Percentiles rank a stretch among this genome's conserved stretches.
Conservation (phyloP, 306 rosid genomes). For the Pachyrhizus erosus region DNA sequence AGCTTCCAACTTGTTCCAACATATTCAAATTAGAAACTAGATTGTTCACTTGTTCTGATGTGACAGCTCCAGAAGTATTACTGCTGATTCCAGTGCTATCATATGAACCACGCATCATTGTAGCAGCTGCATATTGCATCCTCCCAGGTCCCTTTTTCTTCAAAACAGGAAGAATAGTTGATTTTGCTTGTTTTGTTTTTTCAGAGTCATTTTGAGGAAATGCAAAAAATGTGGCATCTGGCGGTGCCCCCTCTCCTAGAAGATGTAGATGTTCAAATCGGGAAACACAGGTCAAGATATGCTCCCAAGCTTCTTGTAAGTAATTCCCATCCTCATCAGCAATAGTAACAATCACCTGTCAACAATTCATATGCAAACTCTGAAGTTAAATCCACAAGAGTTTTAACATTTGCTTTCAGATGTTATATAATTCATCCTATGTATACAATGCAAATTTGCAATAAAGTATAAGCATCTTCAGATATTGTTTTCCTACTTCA, state of each 20-base stretch:
- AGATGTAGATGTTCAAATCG: constrained; percentile 99
- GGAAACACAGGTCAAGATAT: constrained; percentile 97
- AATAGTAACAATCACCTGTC: constrained; percentile 84
- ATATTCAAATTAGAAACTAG: constrained; percentile 93
- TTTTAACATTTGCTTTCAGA: constrained; percentile 28
- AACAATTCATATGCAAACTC: constrained; percentile 50
- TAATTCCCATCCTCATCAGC: constrained; percentile 99
- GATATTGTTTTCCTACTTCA: constrained; percentile 1
- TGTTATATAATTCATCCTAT: constrained; percentile 5
- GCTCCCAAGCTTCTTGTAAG: constrained; percentile 99
- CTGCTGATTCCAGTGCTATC: constrained; percentile 97
- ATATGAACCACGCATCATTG: constrained; percentile 95
- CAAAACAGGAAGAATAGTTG: constrained; percentile 86
- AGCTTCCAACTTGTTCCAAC: constrained; percentile 99
- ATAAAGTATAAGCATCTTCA: constrained; percentile 23
- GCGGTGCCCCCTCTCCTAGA: constrained; percentile 99
- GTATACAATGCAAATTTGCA: not conserved
- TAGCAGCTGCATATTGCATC: constrained; percentile 91
- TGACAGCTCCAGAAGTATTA: constrained; percentile 79
- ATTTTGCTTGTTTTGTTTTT: constrained; percentile 80
- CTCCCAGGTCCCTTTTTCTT: constrained; percentile 95
- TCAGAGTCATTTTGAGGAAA: constrained; percentile 91
- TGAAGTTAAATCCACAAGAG: constrained; percentile 40
- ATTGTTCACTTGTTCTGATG: constrained; percentile 94
- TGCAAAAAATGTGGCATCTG: constrained; percentile 98